Percentiles rank a stretch among this genome's conserved stretches.
Evolutionary conservation across 2,329 filamentous ascomycete genomes (phyloP).

Genomic region (Reticulascus tulasneorum): DNA sequence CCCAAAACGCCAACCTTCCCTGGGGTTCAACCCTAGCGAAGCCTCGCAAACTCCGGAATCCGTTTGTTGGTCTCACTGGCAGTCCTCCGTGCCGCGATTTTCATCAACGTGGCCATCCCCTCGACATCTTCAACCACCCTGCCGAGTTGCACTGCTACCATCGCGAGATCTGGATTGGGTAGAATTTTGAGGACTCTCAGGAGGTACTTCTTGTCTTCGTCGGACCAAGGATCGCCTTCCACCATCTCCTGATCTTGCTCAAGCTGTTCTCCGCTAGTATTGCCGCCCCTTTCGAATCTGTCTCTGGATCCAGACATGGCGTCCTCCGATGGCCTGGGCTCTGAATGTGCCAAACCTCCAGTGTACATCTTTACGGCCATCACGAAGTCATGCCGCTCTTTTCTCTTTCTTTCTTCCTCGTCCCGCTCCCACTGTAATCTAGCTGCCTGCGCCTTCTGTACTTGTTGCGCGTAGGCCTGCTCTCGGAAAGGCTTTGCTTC

Average conservation of each 20-base stretch:
- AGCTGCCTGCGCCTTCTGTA: slow-evolving; percentile 1
- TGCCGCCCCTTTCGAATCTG: too few relatives aligned
- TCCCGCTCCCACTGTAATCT: not conserved
- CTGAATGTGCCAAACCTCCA: not conserved
- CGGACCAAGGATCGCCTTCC: slow-evolving; percentile 2
- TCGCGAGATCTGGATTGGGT: not conserved
- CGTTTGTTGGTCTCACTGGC: slow-evolving; percentile 1
- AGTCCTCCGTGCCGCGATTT: slow-evolving; percentile 3
- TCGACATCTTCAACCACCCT: slow-evolving; percentile 4
- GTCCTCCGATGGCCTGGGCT: not conserved
- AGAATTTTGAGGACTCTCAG: not conserved
- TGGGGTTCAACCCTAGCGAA: not conserved
- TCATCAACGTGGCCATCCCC: slow-evolving; percentile 4
- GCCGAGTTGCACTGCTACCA: slow-evolving; percentile 1
- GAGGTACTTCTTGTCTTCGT: not conserved
- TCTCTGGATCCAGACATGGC: too few relatives aligned
- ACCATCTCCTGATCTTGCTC: not conserved
- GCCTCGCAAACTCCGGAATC: slow-evolving; percentile 6
- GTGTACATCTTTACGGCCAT: slow-evolving; percentile 2
- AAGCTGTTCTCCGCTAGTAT: not conserved
- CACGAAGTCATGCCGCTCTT: slow-evolving; percentile 2
- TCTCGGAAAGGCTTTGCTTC: too few relatives aligned
- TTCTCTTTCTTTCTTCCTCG: not conserved
- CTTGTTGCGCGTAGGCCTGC: too few relatives aligned
- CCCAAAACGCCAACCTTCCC: not conserved